Evolutionary conservation across 1,139 yeast species (phyloP).

Genomic region (Trichomonascaceae sp.): DNA sequence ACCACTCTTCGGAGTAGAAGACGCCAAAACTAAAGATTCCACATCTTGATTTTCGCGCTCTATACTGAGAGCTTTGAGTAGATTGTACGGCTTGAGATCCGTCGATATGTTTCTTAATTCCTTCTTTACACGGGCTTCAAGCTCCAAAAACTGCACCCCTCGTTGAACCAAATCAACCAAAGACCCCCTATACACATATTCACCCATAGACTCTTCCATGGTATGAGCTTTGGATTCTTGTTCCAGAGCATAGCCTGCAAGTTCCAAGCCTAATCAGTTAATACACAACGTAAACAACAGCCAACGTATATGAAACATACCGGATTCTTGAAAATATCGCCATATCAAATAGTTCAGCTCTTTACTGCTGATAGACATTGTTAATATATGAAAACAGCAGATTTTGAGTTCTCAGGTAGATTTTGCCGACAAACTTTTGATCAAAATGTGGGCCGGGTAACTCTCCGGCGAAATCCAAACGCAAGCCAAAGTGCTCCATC

Average conservation of each 20-base stretch:
- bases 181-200: constrained; percentile 61
- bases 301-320: constrained; percentile 30
- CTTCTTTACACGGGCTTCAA: constrained; percentile 41
- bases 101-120: constrained; percentile 1
- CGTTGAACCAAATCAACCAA: constrained; percentile 76
- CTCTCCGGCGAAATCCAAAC: not conserved
- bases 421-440: not conserved
- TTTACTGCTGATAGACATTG: constrained; percentile 75
- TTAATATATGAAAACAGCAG: not conserved
- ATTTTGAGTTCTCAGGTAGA: not conserved
- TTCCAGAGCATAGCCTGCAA: constrained; percentile 76
- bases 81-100: constrained; percentile 24
- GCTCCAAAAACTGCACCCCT: constrained; percentile 67
- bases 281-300: constrained; percentile 3
- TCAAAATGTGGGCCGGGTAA: not conserved
- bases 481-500: not conserved
- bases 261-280: constrained; percentile 41
- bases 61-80: constrained; percentile 35
- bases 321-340: constrained; percentile 89
- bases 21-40: not conserved
- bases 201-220: constrained; percentile 47
- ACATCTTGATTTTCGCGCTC: constrained; percentile 12
- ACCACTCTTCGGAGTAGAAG: not conserved
- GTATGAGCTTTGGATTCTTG: constrained; percentile 62
- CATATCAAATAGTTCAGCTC: constrained; percentile 88